Evolutionary conservation across 2,329 filamentous ascomycete genomes (phyloP), one percentile per base, ranked within the genome.

Genomic region (Nemania bipapillata): DNA sequence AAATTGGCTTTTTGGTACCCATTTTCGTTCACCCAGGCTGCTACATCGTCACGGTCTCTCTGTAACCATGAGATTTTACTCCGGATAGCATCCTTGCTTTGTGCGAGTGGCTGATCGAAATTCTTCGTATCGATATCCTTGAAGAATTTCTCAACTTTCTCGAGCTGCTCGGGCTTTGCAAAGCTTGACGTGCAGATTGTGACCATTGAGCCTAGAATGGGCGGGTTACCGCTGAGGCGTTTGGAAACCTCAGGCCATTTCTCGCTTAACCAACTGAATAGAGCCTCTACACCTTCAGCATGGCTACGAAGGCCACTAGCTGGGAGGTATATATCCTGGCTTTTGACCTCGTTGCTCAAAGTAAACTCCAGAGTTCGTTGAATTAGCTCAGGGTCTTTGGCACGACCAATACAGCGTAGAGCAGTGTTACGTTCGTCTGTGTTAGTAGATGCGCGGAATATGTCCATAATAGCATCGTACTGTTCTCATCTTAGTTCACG

Each of bases 261-360:
- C 73, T 90, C 86, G 78, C 90, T 92, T 84, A 97, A 86, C 92
- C 93, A 98, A 20, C 80, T 81, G 86, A 92, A 97, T 65, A 97
- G 86, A 7, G 92, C 92, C 65, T 92, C 84, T 64, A 97, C 91
- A 73, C 95, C 95, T 50, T 90, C 89, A 7, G 89, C 83, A 78
- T 96, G 93, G 61, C 87, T 88, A 66, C 94, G 89, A 30, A 98
- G 87, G 7, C 92, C 92, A 37, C 89, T 88, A 45, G 96, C 87
- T 1, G 95, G 94, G 78, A 97, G 89, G 83, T 97, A 97, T 72
- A 97, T 90, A 80, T 98, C 95, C 80, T 97, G 95, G 72, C 92
- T 93, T 85, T 96, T 97, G 81, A 97, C 91, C 73, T 97, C 91
- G 70, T 90, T 89, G 79, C 89, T 89, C 65, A 94, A 86, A 35